Evolutionary conservation across 306 rosid species (phyloP), one percentile per base, ranked within the genome.

Genomic region (Cicer judaicum): DNA sequence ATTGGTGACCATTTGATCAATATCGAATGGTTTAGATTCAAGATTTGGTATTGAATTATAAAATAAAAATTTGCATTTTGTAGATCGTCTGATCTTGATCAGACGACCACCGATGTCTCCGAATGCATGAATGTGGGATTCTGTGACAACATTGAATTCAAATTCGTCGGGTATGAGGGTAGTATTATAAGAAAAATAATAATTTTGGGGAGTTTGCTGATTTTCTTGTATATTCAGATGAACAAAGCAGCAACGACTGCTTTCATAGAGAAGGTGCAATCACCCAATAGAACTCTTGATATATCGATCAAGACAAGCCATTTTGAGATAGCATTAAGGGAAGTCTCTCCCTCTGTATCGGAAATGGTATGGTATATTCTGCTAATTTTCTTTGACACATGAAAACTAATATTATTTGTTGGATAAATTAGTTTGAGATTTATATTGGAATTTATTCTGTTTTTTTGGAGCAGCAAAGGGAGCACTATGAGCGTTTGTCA

Each of bases 191-290:
- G 36, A 54, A 54, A 54, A 54, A 16, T 29, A 29, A 11, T 54
- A 8, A 54, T 8, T 53, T 54, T 18, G 12, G 61, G 8, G 38
- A 10, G 9, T 19, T 55, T 55, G 36, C 11, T 55, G 5, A 59
- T 59, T 59, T 59, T 59, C 42, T 59, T 59, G n/a, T 59, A 40
- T 9, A 59, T 59, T 59, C 34, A 59, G 64, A 59, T 59, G 16
- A 1, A 29, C 2, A 5, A 59, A 29, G 42, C 64, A 59, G 12
- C n/a, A 12, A 47, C 1, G 53, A 14, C 5, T 47, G 53, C 53
- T 47, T 6, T 12, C 15, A 47, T 10, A 14, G 16, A 59, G 16
- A 59, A 24, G 42, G 8, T 6, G 41, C 2, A 8, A 15, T 4
- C 40, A 11, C 9, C 40, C 0, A 15, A 11, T 39, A 57, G 4